Evolutionary conservation across 2,329 filamentous ascomycete genomes (phyloP).

Genomic region (Leptographium galeiforme): DNA sequence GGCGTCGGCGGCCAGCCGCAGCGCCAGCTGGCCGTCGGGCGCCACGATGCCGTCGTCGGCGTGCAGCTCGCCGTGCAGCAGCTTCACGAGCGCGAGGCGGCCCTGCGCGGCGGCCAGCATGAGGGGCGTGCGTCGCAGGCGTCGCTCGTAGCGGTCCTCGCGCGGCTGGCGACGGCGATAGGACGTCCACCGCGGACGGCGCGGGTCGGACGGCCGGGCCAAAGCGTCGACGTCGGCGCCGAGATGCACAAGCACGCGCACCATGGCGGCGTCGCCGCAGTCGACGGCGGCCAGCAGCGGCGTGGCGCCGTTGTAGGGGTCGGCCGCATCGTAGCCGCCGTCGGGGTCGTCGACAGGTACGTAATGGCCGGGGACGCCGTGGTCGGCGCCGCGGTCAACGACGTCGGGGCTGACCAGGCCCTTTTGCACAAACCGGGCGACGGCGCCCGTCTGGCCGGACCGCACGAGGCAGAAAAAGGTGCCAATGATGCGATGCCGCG

Average conservation of each 20-base stretch:
- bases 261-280: conserved; percentile 17
- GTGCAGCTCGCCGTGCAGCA: conserved; percentile 25
- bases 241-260: conserved; percentile 20
- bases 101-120: conserved; percentile 28
- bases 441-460: conserved; percentile 14
- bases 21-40: conserved; percentile 29
- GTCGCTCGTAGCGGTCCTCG: conserved; percentile 10
- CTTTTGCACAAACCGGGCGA: conserved; percentile 17
- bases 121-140: conserved; percentile 26
- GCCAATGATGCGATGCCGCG: conserved; percentile 8
- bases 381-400: conserved; percentile 7
- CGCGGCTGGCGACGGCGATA: no score
- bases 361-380: neutral
- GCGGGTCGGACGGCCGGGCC: conserved; percentile 8
- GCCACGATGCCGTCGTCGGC: conserved; percentile 30
- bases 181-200: no score
- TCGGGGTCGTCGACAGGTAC: neutral
- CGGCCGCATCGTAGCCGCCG: neutral
- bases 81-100: conserved; percentile 24
- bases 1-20: conserved; percentile 28
- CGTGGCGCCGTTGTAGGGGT: neutral
- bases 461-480: conserved; percentile 4
- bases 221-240: conserved; percentile 22
- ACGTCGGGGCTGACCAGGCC: conserved; percentile 26
- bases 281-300: conserved; percentile 1